These are phyloP conservation scores for Melanopsichium pennsylvanicum DNA, from an alignment of 1,284 basidiomycete genomes.

Conservation along the genomic window DNA sequence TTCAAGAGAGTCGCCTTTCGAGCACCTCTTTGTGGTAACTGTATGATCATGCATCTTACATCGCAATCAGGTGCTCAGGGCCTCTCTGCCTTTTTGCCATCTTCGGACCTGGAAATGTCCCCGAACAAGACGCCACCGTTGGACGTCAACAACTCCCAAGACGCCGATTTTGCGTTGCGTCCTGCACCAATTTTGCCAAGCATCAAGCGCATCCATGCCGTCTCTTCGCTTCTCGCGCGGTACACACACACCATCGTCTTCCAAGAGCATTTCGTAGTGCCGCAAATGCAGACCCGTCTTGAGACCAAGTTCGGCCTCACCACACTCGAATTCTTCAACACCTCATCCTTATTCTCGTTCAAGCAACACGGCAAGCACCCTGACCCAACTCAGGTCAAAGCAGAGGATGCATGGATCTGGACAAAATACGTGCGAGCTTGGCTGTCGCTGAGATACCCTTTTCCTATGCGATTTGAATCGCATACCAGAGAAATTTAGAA, in stretches of 20 bases:
- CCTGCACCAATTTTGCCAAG: too few relatives aligned
- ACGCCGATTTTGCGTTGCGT: constrained; percentile 6
- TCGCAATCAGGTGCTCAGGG: constrained; percentile 8
- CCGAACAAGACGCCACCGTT: not conserved
- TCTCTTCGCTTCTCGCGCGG: constrained; percentile 9
- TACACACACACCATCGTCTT: constrained; percentile 15
- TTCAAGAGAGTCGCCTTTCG: constrained; percentile 1
- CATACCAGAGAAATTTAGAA: constrained; percentile 6
- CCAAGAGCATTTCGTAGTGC: constrained; percentile 2
- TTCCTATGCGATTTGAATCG: constrained; percentile 20
- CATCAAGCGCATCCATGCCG: constrained; percentile 5
- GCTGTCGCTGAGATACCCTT: constrained; percentile 16
- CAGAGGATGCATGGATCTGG: constrained; percentile 11
- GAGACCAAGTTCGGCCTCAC: constrained; percentile 1
- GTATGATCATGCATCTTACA: constrained; percentile 15
- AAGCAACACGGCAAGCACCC: constrained; percentile 2
- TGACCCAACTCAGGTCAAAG: not conserved
- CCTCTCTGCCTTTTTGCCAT: constrained; percentile 20
- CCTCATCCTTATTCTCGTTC: constrained; percentile 12
- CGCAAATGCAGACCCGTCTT: constrained; percentile 2
- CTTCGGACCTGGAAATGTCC: constrained; percentile 1
- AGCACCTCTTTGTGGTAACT: constrained; percentile 14
- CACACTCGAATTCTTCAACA: constrained; percentile 8
- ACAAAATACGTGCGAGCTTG: constrained; percentile 15
- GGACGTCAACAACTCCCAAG: not conserved